These are phyloP conservation scores for Sphagnum fallax DNA, from an alignment of 228 moss, liverwort and hornwort genomes.

Conservation along the genomic window DNA sequence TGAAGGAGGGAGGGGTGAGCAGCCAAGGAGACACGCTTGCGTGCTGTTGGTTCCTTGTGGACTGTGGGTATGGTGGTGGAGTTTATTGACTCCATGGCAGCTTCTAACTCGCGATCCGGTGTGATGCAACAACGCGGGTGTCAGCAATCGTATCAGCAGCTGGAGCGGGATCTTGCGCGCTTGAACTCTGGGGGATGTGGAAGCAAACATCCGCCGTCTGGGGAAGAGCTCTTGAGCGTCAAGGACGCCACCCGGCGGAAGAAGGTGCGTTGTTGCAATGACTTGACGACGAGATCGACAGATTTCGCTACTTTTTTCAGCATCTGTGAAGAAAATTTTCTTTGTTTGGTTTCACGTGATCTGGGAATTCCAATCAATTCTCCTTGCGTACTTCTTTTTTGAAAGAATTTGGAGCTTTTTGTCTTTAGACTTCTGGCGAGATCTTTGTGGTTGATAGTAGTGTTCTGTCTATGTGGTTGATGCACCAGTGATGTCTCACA, in stretches of 20 bases:
- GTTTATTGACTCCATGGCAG: neutral
- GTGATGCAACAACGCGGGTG: neutral
- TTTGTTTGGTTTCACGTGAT: no score
- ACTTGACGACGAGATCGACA: neutral
- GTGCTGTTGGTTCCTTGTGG: neutral
- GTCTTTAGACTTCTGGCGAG: no score
- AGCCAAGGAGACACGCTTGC: no score
- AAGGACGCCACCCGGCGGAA: slow-evolving; percentile 53
- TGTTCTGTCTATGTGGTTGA: no score
- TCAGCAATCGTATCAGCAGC: slow-evolving; percentile 3
- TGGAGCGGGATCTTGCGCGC: slow-evolving; percentile 24
- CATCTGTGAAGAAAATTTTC: neutral
- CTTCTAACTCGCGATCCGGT: neutral
- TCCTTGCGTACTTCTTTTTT: no score
- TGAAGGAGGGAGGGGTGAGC: no score
- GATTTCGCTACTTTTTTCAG: neutral
- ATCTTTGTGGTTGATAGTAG: no score
- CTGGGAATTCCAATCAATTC: no score
- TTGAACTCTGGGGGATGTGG: slow-evolving; percentile 29
- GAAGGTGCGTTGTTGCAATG: slow-evolving; percentile 12
- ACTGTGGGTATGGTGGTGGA: neutral
- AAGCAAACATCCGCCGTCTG: slow-evolving; percentile 13
- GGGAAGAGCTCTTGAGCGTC: slow-evolving; percentile 37
- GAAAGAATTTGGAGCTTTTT: no score
- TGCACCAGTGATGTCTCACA: neutral